Percentiles rank a stretch among this genome's conserved stretches.
phyloP scores from a whole-genome alignment of 2,329 filamentous ascomycete species.

The Alternaria ventricosa region DNA sequence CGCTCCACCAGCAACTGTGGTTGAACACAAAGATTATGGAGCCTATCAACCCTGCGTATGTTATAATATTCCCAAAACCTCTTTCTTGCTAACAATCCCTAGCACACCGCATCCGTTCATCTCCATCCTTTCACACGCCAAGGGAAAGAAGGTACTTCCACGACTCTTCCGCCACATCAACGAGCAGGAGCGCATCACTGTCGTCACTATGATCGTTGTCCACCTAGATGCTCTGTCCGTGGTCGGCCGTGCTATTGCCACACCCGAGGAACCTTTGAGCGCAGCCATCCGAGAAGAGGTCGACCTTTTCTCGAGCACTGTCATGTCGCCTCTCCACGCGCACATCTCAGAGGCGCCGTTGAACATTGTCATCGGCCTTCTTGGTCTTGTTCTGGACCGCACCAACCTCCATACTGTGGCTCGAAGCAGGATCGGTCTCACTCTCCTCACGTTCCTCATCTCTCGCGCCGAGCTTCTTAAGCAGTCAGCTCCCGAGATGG shows the following conservation, averaged over 20 bases:
- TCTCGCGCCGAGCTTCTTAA: slow-evolving; percentile 94
- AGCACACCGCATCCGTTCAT: slow-evolving; percentile 86
- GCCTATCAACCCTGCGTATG: slow-evolving; percentile 70
- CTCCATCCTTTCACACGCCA: slow-evolving; percentile 89
- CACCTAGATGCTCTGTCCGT: slow-evolving; percentile 93
- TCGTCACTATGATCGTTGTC: slow-evolving; percentile 93
- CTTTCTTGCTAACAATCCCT: slow-evolving; percentile 32
- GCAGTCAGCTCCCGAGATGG: slow-evolving; percentile 72
- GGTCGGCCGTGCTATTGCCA: slow-evolving; percentile 78
- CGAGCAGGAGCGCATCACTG: slow-evolving; percentile 90
- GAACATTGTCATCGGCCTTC: slow-evolving; percentile 86
- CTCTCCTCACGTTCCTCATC: slow-evolving; percentile 90
- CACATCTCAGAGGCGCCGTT: slow-evolving; percentile 92
- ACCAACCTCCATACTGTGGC: slow-evolving; percentile 85
- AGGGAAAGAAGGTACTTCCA: slow-evolving; percentile 95
- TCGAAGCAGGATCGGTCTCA: slow-evolving; percentile 85
- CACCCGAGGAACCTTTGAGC: slow-evolving; percentile 73
- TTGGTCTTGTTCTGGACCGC: slow-evolving; percentile 81
- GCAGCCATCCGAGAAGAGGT: slow-evolving; percentile 83
- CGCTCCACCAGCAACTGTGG: slow-evolving; percentile 85
- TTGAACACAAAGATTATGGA: slow-evolving; percentile 88
- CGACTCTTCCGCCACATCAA: slow-evolving; percentile 93
- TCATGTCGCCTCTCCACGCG: slow-evolving; percentile 87
- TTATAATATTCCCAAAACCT: neutral
- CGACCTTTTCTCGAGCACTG: slow-evolving; percentile 84